Conservation (phyloP, 805 yeast genomes). For the Clavispora fructus region DNA sequence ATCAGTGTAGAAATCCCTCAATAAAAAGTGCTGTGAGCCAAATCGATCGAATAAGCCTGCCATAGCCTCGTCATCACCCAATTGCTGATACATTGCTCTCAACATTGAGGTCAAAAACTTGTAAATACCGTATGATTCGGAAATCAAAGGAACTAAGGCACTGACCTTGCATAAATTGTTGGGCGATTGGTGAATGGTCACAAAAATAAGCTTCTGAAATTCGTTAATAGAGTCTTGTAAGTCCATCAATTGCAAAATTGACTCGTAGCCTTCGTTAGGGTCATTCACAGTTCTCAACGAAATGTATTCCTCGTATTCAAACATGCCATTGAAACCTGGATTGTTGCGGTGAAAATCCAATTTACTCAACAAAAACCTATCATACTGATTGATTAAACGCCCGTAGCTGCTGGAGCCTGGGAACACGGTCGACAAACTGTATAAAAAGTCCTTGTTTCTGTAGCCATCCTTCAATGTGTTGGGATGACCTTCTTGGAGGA, state of each 20-base stretch:
- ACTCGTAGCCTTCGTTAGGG: constrained; percentile 93
- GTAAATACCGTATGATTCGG: constrained; percentile 90
- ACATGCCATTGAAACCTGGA: constrained; percentile 88
- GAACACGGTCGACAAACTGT: constrained; percentile 58
- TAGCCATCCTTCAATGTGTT: constrained; percentile 76
- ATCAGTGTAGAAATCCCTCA: constrained; percentile 84
- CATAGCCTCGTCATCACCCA: constrained; percentile 70
- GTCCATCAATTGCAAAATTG: constrained; percentile 77
- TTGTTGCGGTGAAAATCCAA: constrained; percentile 79
- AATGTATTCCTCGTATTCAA: constrained; percentile 92
- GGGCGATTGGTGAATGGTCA: constrained; percentile 57
- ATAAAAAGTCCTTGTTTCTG: constrained; percentile 71
- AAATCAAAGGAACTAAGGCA: constrained; percentile 82
- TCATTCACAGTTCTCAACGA: constrained; percentile 83
- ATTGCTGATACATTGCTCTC: constrained; percentile 74
- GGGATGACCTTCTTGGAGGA: constrained; percentile 97
- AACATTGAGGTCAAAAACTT: constrained; percentile 87
- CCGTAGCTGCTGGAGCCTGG: constrained; percentile 53
- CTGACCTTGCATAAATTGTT: constrained; percentile 73
- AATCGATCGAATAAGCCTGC: constrained; percentile 70
- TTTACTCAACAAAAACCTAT: constrained; percentile 61
- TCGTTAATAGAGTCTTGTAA: constrained; percentile 81
- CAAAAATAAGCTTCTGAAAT: constrained; percentile 69
- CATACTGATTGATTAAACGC: constrained; percentile 72
- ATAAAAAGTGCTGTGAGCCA: constrained; percentile 61